A percentile compares a stretch with the other conserved stretches of the same genome.
phyloP scores from a whole-genome alignment of 2,329 filamentous ascomycete genomes.

The Pseudocercospora macadamiae region DNA sequence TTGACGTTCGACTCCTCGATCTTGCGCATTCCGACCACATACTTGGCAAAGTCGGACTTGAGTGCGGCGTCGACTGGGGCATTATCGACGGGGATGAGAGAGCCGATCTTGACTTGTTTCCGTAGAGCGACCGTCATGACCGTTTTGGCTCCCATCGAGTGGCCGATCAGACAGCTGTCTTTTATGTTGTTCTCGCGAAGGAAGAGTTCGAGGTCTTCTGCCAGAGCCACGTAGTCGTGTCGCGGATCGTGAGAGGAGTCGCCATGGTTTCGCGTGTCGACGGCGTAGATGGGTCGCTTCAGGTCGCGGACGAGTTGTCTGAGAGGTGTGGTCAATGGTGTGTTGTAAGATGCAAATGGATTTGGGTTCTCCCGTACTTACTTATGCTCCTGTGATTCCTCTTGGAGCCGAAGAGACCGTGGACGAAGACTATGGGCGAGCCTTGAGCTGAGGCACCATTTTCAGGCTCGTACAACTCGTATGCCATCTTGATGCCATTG shows the following conservation, averaged over 20 bases:
- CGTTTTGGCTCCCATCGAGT: constrained; percentile 96
- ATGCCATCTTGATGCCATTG: constrained; percentile 56
- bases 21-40: constrained; percentile 80
- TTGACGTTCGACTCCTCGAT: constrained; percentile 71
- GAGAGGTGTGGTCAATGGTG: constrained; percentile 2
- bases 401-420: constrained; percentile 92
- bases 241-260: constrained; percentile 75
- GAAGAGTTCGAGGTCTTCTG: constrained; percentile 79
- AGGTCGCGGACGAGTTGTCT: constrained; percentile 82
- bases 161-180: constrained; percentile 78
- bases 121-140: constrained; percentile 84
- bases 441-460: constrained; percentile 37
- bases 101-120: constrained; percentile 66
- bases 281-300: constrained; percentile 75
- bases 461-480: constrained; percentile 66
- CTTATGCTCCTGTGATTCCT: constrained; percentile 93
- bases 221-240: constrained; percentile 83
- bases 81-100: constrained; percentile 86
- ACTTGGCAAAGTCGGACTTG: constrained; percentile 73
- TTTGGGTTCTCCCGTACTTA: constrained; percentile 66
- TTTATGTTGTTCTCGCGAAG: constrained; percentile 71
- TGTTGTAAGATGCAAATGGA: not conserved
- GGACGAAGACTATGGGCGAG: constrained; percentile 80
- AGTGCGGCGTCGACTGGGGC: constrained; percentile 81
- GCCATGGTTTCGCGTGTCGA: constrained; percentile 92